A percentile compares a stretch with the other conserved stretches of the same genome.
These are phyloP conservation scores for Microdochium trichocladiopsis DNA, from an alignment of 2,329 filamentous ascomycete genomes.

Conservation along the genomic window DNA sequence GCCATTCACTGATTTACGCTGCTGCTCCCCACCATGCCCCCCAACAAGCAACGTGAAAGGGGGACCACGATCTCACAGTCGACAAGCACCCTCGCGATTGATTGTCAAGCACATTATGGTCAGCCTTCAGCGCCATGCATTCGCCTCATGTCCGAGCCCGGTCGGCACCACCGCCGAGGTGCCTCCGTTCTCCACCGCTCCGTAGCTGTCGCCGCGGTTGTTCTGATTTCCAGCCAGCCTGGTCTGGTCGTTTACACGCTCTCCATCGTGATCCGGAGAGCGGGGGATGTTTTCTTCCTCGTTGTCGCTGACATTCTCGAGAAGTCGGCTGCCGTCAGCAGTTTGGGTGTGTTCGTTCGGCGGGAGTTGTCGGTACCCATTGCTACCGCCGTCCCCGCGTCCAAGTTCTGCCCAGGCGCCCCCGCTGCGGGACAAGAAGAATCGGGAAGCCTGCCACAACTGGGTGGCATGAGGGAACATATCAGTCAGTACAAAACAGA, in stretches of 20 bases:
- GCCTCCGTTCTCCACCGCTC: not conserved
- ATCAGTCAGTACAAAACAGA: no score
- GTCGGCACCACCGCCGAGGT: not conserved
- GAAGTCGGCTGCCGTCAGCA: not conserved
- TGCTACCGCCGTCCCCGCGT: not conserved
- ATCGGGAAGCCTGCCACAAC: no score
- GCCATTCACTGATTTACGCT: no score
- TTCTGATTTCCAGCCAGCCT: not conserved
- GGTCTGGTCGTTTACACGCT: not conserved
- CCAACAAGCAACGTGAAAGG: no score
- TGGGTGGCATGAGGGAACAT: no score
- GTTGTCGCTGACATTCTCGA: constrained; percentile 1
- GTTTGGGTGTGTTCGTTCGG: not conserved
- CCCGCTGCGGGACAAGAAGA: no score
- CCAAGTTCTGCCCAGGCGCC: not conserved
- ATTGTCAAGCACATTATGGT: no score
- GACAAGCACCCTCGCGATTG: no score
- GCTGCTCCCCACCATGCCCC: no score
- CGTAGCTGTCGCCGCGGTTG: not conserved
- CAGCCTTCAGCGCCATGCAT: not conserved
- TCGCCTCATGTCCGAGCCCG: not conserved
- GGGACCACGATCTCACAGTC: no score
- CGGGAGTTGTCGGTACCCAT: not conserved
- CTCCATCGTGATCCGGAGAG: not conserved
- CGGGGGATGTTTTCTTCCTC: not conserved